A percentile compares a stretch with the other conserved stretches of the same genome.
Evolutionary conservation across 257 asterid species (phyloP).

Genomic region (Coffea canephora): DNA sequence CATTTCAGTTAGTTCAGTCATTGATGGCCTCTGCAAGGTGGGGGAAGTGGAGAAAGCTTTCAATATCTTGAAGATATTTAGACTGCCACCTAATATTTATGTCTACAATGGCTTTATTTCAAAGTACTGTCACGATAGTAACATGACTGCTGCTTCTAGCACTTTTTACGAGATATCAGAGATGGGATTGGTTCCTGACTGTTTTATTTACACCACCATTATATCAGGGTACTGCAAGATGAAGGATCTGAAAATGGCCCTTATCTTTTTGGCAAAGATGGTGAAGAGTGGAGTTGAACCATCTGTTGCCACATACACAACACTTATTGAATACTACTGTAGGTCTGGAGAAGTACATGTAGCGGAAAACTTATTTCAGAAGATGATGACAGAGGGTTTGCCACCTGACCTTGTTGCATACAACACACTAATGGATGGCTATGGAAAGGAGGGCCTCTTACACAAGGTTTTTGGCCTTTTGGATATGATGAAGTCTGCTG

Average conservation of each 20-base stretch:
- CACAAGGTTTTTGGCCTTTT: conserved; percentile 27
- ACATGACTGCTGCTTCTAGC: conserved; percentile 23
- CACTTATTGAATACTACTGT: conserved; percentile 24
- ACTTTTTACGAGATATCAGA: conserved; percentile 23
- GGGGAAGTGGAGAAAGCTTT: conserved; percentile 25
- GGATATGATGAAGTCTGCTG: conserved; percentile 23
- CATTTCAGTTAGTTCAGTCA: conserved; percentile 26
- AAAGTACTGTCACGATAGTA: conserved; percentile 17
- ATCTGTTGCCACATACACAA: conserved; percentile 18
- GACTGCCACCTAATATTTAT: conserved; percentile 21
- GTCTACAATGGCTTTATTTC: conserved; percentile 26
- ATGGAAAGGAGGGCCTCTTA: conserved; percentile 22
- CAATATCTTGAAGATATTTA: conserved; percentile 18
- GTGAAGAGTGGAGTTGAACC: conserved; percentile 23
- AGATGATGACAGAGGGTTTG: conserved; percentile 20
- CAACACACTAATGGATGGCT: conserved; percentile 27
- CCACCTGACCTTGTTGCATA: conserved; percentile 22
- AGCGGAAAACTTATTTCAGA: conserved; percentile 21
- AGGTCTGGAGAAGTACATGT: conserved; percentile 17
- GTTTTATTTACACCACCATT: conserved; percentile 22
- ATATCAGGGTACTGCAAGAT: conserved; percentile 28
- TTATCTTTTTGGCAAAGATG: conserved; percentile 17
- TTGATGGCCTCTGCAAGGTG: conserved; percentile 26
- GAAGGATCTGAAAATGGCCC: conserved; percentile 13
- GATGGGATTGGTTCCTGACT: conserved; percentile 21